phyloP scores from a whole-genome alignment of 768 basidiomycete genomes.

The Leccinum subtestaceum region DNA sequence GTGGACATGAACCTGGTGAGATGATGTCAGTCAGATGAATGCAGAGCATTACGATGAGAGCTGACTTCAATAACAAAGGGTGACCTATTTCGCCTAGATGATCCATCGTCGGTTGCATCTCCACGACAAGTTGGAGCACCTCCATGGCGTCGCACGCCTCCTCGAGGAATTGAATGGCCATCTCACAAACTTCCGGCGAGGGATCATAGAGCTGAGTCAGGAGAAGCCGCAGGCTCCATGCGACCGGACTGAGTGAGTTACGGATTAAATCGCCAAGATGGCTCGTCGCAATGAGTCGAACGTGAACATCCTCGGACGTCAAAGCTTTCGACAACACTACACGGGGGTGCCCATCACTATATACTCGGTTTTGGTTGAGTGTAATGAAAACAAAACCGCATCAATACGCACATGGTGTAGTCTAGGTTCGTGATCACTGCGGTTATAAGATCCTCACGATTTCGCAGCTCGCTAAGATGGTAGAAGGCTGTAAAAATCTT shows the following conservation, averaged over 20 bases:
- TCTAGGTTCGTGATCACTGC: constrained; percentile 89
- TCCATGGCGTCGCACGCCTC: constrained; percentile 85
- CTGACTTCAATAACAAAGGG: constrained; percentile 81
- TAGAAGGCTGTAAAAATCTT: constrained; percentile 96
- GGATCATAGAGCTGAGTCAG: constrained; percentile 97
- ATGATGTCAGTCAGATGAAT: neutral
- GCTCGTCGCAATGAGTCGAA: constrained; percentile 84
- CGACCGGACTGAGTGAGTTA: constrained; percentile 56
- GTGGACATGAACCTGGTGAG: constrained; percentile 85
- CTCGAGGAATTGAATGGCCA: constrained; percentile 86
- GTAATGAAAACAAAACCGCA: neutral
- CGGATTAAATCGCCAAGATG: constrained; percentile 83
- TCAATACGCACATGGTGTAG: constrained; percentile 70
- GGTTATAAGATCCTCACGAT: constrained; percentile 89
- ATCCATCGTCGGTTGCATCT: constrained; percentile 92
- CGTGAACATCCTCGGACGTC: constrained; percentile 89
- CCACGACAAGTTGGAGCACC: constrained; percentile 84
- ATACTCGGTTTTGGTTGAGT: constrained; percentile 4
- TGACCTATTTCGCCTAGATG: constrained; percentile 93
- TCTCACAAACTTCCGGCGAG: constrained; percentile 82
- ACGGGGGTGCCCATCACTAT: constrained; percentile 90
- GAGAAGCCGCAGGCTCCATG: constrained; percentile 88
- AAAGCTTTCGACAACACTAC: constrained; percentile 92
- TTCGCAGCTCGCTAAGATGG: constrained; percentile 86
- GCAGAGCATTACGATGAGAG: neutral